Conservation (phyloP, 2,329 filamentous ascomycete species). For the Exophiala sideris region DNA sequence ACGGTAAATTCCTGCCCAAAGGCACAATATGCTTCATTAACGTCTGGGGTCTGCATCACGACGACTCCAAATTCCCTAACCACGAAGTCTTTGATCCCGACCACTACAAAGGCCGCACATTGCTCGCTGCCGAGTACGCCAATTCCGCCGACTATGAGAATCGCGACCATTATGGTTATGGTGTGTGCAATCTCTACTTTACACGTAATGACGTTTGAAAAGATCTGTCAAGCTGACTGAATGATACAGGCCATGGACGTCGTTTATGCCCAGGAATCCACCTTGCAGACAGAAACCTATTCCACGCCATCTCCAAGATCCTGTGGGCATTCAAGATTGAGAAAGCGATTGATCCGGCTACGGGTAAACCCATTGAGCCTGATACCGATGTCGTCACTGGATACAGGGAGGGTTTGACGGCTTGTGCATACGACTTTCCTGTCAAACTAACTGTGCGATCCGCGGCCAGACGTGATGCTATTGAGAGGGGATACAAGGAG, state of each 20-base stretch:
- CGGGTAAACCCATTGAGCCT: conserved; percentile 16
- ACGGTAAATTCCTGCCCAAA: conserved; percentile 48
- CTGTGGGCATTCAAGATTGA: conserved; percentile 46
- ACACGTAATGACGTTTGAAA: too few species aligned
- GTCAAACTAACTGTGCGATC: conserved; percentile 9
- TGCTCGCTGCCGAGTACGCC: conserved; percentile 38
- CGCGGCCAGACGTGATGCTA: background rate
- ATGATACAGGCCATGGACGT: conserved; percentile 48
- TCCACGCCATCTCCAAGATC: conserved; percentile 46
- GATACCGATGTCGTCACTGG: conserved; percentile 14
- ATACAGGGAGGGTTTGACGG: conserved; percentile 11
- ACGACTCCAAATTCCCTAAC: conserved; percentile 32
- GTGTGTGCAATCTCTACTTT: conserved; percentile 5
- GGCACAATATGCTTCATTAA: conserved; percentile 47
- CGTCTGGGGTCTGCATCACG: conserved; percentile 30
- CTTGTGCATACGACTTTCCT: conserved; percentile 7
- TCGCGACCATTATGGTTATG: conserved; percentile 34
- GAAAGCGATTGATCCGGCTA: conserved; percentile 2
- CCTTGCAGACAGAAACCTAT: conserved; percentile 50
- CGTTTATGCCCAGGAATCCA: conserved; percentile 47
- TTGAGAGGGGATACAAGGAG: conserved; percentile 1
- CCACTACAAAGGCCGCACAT: conserved; percentile 28
- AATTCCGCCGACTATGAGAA: conserved; percentile 33
- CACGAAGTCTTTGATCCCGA: conserved; percentile 34
- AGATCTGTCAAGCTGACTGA: conserved; percentile 30